Base-by-base conservation (phyloP, 495 filamentous ascomycete genomes). In the Astrothelium subdiscretum region DNA sequence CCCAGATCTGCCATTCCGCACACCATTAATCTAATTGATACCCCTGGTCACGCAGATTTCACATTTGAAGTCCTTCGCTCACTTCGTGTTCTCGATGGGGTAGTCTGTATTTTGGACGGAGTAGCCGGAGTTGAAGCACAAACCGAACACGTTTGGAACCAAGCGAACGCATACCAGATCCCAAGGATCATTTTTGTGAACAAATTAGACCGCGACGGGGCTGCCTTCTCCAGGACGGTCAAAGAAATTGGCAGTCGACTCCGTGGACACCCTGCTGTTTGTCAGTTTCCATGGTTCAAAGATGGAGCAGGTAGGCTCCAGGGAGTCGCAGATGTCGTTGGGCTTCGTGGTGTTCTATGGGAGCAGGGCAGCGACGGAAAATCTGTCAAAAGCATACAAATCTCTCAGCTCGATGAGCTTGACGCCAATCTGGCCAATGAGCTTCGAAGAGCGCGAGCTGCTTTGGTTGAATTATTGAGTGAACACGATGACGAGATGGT, bases 61-160 rank as follows among this genome's bases (percentile, higher is more conserved):
- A 95, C 94, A 1, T 97, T 97, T 66, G 95, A 99, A 72, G 95
- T 99, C 18, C 81, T 97, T 65, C 85, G 95, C 18, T 97, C 92
- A 20, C 75, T 97, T 52, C 90, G 92, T 31, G 88, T 97, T 35
- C 83, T 99, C 0, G 95, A 99, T 71, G 94, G 94, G 10, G 92
- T 92, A 1, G 87, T 99, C 32, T 97, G 92, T 67, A 95, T 99
- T 66, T 81, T 99, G 22, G 95, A 99, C 65, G 91, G 90, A 8
- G 95, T 99, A 44, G 92, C 95, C 62, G 95, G 95, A 1, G 94
- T 99, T 22, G 95, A 99, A 71, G 92, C 95, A 1, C 95, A 97
- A 73, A 99, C 95, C 0, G 95, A 99, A 73, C 87, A 96, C 66
- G 95, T 99, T 5, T 99, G 95, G 94, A 75, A 83, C 12, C 94